Evolutionary conservation across 352 stramenopile genomes (phyloP).

Genomic region (Phytophthora rubi): DNA sequence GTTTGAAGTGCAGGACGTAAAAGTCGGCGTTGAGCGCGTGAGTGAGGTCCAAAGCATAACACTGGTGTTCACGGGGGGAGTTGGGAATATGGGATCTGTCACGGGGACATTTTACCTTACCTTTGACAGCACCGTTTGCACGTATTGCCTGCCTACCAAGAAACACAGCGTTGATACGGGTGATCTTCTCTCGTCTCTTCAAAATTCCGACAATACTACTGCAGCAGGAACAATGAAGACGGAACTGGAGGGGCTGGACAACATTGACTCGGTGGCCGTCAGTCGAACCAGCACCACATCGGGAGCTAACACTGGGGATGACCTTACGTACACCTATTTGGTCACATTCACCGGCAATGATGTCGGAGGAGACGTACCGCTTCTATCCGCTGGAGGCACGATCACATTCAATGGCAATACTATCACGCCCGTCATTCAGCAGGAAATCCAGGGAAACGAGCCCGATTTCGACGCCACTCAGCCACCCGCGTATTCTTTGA

Average conservation of each 20-base stretch:
- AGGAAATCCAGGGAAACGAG: constrained; percentile 64
- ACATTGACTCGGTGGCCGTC: constrained; percentile 68
- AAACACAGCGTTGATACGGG: constrained; percentile 42
- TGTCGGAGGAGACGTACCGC: constrained; percentile 89
- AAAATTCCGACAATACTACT: constrained; percentile 6
- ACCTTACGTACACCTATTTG: constrained; percentile 82
- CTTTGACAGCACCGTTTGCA: constrained; percentile 71
- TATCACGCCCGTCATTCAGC: constrained; percentile 21
- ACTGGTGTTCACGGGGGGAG: constrained; percentile 73
- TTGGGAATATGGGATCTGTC: constrained; percentile 53
- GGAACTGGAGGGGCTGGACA: constrained; percentile 51
- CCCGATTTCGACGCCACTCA: constrained; percentile 35
- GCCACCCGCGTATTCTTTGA: constrained; percentile 39
- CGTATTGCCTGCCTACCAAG: constrained; percentile 75
- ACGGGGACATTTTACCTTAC: constrained; percentile 52
- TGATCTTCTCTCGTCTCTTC: constrained; percentile 40
- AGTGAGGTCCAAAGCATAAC: constrained; percentile 89
- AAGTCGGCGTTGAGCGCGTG: constrained; percentile 69
- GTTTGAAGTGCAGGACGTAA: constrained; percentile 89
- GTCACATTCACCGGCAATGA: constrained; percentile 90
- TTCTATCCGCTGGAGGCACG: constrained; percentile 51
- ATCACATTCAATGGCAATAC: constrained; percentile 42
- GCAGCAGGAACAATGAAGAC: constrained; percentile 27
- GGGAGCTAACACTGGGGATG: constrained; percentile 26
- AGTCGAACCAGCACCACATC: constrained; percentile 22